Percentiles rank a stretch among this genome's conserved stretches.
These are phyloP conservation scores for Hypoxylon sp. DNA, from an alignment of 2,329 filamentous ascomycete species.

Conservation along the genomic window DNA sequence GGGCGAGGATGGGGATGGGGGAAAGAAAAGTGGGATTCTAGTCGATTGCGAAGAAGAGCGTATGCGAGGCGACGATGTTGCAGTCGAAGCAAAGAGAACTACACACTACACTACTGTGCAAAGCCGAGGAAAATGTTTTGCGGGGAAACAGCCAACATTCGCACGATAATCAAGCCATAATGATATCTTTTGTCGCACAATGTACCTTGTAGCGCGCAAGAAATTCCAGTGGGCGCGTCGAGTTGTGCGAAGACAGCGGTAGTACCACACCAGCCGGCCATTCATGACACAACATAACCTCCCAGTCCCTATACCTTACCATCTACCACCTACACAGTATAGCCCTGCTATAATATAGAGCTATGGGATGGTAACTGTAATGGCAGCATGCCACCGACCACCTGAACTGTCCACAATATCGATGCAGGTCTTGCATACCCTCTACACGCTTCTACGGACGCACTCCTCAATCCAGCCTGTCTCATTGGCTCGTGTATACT, in stretches of 20 bases:
- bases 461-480: conserved; percentile 18
- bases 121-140: conserved; percentile 30
- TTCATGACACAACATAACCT: conserved; percentile 13
- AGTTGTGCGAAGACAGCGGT: no score
- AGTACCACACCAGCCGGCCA: conserved; percentile 23
- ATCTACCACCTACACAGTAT: conserved; percentile 11
- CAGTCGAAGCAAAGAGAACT: conserved; percentile 21
- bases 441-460: conserved; percentile 29
- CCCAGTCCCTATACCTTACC: conserved; percentile 3
- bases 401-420: conserved; percentile 35
- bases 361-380: conserved; percentile 26
- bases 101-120: conserved; percentile 27
- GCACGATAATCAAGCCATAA: conserved; percentile 45
- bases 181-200: conserved; percentile 35
- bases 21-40: conserved; percentile 13
- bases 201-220: conserved; percentile 22
- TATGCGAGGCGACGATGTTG: conserved; percentile 26
- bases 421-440: conserved; percentile 44
- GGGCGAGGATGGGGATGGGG: conserved; percentile 20
- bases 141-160: conserved; percentile 43
- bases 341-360: not conserved
- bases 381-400: conserved; percentile 32
- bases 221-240: conserved; percentile 30
- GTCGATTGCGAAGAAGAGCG: conserved; percentile 2
- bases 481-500: conserved; percentile 47